Evolutionary conservation across 2,329 filamentous ascomycete genomes (phyloP), one percentile per base, ranked within the genome.

Genomic region (Pseudocercospora pini-densiflorae): DNA sequence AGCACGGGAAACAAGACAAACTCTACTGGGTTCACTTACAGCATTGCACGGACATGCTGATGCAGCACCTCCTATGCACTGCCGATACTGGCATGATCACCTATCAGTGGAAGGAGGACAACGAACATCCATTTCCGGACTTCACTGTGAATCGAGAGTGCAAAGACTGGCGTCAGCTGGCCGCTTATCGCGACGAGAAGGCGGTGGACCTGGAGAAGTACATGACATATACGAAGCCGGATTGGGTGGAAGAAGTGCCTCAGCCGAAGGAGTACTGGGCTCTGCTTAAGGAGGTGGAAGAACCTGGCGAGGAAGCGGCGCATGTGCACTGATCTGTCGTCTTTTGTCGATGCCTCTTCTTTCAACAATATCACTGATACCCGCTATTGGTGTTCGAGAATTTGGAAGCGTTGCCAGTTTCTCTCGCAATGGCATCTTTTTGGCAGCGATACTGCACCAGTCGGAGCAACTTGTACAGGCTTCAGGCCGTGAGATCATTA

Each of bases 1-100:
- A 33, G 10, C 31, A 33, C 31, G 31, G 31, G 7, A 33, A 33
- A 12, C 31, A 33, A 33, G 31, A 33, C 31, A 33, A 33, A 14
- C 51, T 29, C 7, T 54, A 29, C 51, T 24, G 10, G 51, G 24
- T 54, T 7, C 23, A 54, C 16, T 27, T n/a, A 27, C n/a, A 59
- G 21, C 57, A 59, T 59, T 45, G 59, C 27, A 53, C 49, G 23
- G 45, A 54, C 10, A 62, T 54, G 47, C 47, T 62, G 1, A 31
- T 47, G 21, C 47, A 62, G 40, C 47, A 62, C 33, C 23, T 62
- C 8, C 29, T 55, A 19, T 62, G 47, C 16, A 47, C 43, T 10
- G 59, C 43, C 9, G 59, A 61, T 24, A 61, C 58, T 24, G 58
- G 58, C 23, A 61, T 61, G 21, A 40, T 61, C 9, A 61, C 58